Evolutionary conservation across 2,329 filamentous ascomycete species (phyloP).

Genomic region (Lachnellula hyalina): DNA sequence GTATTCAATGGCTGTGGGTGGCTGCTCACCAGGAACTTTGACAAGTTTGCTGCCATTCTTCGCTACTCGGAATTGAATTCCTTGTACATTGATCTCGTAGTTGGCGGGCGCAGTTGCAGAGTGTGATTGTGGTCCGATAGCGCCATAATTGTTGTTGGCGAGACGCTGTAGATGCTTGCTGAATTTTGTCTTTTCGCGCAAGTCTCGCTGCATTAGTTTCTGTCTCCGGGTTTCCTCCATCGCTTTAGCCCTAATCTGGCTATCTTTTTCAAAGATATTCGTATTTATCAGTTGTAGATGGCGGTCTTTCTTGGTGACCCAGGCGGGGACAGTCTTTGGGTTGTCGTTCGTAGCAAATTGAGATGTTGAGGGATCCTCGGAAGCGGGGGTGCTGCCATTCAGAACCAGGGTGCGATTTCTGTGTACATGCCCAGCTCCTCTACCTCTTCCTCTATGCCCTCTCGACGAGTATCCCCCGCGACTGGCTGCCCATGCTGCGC

Average conservation of each 20-base stretch:
- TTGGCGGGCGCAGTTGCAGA: constrained; percentile 35
- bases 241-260: constrained; percentile 61
- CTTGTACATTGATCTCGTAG: constrained; percentile 64
- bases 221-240: constrained; percentile 64
- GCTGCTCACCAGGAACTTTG: constrained; percentile 59
- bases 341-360: constrained; percentile 11
- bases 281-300: constrained; percentile 81
- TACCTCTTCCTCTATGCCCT: constrained; percentile 33
- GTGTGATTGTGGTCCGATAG: constrained; percentile 8
- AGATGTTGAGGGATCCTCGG: not conserved
- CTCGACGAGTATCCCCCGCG: constrained; percentile 24
- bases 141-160: constrained; percentile 21
- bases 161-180: constrained; percentile 39
- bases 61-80: constrained; percentile 67
- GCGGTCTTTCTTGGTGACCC: constrained; percentile 69
- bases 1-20: constrained; percentile 4
- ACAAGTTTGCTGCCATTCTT: constrained; percentile 79
- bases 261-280: constrained; percentile 69
- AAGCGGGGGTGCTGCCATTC: constrained; percentile 37
- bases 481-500: constrained; percentile 23
- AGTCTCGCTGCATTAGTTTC: constrained; percentile 48
- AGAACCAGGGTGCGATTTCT: constrained; percentile 60
- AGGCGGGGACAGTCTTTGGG: constrained; percentile 39
- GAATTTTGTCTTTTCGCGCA: constrained; percentile 55
- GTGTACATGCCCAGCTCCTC: constrained; percentile 39